Evolutionary conservation across 2,329 filamentous ascomycete species (phyloP).

Genomic region (Trichoderma polysporum): DNA sequence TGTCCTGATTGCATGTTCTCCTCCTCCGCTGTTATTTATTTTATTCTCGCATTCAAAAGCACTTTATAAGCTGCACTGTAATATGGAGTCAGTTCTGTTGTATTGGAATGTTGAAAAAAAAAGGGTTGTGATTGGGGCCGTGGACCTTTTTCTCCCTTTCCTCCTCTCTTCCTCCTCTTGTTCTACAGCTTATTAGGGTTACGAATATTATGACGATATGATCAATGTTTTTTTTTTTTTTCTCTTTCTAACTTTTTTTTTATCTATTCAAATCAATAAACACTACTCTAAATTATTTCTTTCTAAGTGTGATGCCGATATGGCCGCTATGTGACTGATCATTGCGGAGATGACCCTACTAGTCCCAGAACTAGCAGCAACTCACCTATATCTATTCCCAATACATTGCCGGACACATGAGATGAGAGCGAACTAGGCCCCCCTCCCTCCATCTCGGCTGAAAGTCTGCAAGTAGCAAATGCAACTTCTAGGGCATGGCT

Average conservation of each 20-base stretch:
- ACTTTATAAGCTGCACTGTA: conserved; percentile 8
- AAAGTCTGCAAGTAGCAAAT: not conserved
- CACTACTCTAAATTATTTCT: not conserved
- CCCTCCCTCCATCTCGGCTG: not conserved
- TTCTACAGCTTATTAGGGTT: conserved; percentile 31
- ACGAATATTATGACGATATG: conserved; percentile 18
- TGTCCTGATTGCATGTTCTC: conserved; percentile 21
- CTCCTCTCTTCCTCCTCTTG: conserved; percentile 35
- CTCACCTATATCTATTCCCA: not conserved
- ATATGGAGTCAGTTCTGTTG: conserved; percentile 8
- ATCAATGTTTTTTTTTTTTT: not conserved
- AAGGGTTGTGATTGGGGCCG: not conserved
- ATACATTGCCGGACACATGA: not conserved
- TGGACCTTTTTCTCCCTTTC: conserved; percentile 28
- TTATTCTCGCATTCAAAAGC: conserved; percentile 18
- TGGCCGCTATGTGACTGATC: not conserved
- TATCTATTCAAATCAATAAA: not conserved
- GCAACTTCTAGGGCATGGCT: not conserved
- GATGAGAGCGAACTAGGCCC: not conserved
- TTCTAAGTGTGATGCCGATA: not conserved
- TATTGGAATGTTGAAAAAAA: not conserved
- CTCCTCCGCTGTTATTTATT: conserved; percentile 25
- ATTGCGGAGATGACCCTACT: not conserved
- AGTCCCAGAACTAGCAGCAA: not conserved
- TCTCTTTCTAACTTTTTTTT: not conserved